Evolutionary conservation across 768 basidiomycete genomes (phyloP).

Genomic region (Pleurotus citrinopileatus): DNA sequence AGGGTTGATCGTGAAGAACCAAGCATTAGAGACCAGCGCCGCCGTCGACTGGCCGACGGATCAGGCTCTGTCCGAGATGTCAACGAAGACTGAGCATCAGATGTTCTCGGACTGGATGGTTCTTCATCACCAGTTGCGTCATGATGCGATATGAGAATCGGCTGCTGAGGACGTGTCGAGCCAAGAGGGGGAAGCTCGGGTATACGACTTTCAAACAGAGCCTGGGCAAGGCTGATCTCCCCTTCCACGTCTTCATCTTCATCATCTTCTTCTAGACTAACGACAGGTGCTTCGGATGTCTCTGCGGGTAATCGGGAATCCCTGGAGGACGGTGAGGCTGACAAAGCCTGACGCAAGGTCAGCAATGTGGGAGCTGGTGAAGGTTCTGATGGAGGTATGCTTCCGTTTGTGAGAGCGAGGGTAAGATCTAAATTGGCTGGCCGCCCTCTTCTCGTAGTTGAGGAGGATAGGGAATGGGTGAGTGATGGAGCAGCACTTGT

Average conservation of each 20-base stretch:
- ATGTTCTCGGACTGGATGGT: conserved; percentile 42
- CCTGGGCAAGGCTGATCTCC: conserved; percentile 69
- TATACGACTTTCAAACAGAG: conserved; percentile 74
- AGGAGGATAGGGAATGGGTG: conserved; percentile 17
- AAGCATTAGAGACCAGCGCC: conserved; percentile 74
- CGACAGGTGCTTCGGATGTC: conserved; percentile 33
- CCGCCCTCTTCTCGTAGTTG: conserved; percentile 45
- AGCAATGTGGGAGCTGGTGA: conserved; percentile 63
- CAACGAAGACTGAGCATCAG: conserved; percentile 35
- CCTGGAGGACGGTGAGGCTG: conserved; percentile 27
- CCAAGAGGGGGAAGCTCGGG: conserved; percentile 74
- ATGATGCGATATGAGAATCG: conserved; percentile 56
- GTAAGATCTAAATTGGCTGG: conserved; percentile 70
- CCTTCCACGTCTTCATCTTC: conserved; percentile 67
- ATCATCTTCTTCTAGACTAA: conserved; percentile 32
- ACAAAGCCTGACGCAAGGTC: conserved; percentile 63
- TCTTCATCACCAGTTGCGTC: conserved; percentile 40
- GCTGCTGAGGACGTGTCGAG: conserved; percentile 59
- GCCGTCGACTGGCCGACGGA: conserved; percentile 42
- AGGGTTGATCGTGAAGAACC: conserved; percentile 25
- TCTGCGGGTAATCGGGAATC: conserved; percentile 18
- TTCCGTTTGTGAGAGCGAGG: conserved; percentile 31
- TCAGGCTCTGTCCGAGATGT: conserved; percentile 26
- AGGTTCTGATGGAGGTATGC: conserved; percentile 40
- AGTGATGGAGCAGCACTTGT: neutral